phyloP scores from a whole-genome alignment of 805 yeast species.

The Pichia insulana region DNA sequence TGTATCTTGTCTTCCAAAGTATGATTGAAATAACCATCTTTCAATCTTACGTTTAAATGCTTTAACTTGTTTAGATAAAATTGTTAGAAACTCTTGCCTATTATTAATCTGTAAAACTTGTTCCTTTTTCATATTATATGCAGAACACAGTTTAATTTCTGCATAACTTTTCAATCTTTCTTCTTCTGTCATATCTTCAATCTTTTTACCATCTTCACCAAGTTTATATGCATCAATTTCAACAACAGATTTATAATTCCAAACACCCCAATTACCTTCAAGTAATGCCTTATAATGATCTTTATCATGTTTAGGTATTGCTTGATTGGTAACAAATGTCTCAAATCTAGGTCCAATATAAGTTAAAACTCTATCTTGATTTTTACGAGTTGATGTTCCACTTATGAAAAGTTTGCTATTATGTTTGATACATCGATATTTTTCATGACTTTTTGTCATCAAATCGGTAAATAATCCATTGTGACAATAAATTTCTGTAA shows the following conservation, averaged over 20 bases:
- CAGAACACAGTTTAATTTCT: slow-evolving; percentile 11
- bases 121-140: not conserved
- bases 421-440: slow-evolving; percentile 9
- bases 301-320: slow-evolving; percentile 3
- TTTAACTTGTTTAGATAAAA: not conserved
- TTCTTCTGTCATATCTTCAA: not conserved
- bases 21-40: slow-evolving; percentile 12
- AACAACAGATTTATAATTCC: slow-evolving; percentile 10
- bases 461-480: slow-evolving; percentile 12
- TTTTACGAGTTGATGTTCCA: slow-evolving; percentile 6
- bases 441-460: not conserved
- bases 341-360: slow-evolving; percentile 15
- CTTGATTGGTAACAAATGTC: slow-evolving; percentile 5
- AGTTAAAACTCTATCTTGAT: slow-evolving; percentile 5
- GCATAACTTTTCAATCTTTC: slow-evolving; percentile 7
- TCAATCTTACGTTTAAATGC: slow-evolving; percentile 1
- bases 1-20: slow-evolving; percentile 10
- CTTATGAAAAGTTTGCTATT: slow-evolving; percentile 10
- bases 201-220: not conserved
- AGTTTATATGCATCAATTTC: slow-evolving; percentile 10
- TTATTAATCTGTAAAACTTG: not conserved
- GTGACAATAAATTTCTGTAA: slow-evolving; percentile 8
- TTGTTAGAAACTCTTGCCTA: slow-evolving; percentile 2
- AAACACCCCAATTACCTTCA: slow-evolving; percentile 8
- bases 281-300: slow-evolving; percentile 11